Conservation (phyloP, 768 basidiomycete species). For the Pleurotus ostreatus region DNA sequence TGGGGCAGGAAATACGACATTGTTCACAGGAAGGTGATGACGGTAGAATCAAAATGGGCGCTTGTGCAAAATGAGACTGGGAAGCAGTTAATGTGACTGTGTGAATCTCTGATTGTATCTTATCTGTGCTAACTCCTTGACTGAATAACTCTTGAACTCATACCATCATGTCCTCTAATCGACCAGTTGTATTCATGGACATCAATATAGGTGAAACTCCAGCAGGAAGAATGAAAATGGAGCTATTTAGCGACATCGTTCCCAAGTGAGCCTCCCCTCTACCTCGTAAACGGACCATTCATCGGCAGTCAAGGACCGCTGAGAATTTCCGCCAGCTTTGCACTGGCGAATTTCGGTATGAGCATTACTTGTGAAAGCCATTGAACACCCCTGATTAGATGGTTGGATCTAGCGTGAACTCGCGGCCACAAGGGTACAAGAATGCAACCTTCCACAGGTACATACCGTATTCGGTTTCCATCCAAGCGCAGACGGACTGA, state of each 20-base stretch:
- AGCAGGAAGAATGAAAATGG: slow-evolving; percentile 94
- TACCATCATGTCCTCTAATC: slow-evolving; percentile 21
- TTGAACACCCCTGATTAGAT: not conserved
- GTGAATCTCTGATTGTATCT: not conserved
- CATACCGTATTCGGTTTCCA: slow-evolving; percentile 13
- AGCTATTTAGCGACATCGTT: slow-evolving; percentile 92
- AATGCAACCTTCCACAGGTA: slow-evolving; percentile 89
- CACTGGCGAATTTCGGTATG: slow-evolving; percentile 92
- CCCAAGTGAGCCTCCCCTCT: slow-evolving; percentile 65
- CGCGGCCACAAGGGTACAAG: slow-evolving; percentile 89
- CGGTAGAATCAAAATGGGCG: not conserved
- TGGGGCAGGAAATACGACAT: slow-evolving; percentile 93
- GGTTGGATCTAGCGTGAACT: slow-evolving; percentile 55
- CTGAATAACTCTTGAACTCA: too few species aligned
- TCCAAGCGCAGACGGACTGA: not conserved
- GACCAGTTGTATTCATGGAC: slow-evolving; percentile 97
- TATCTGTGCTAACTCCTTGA: not conserved
- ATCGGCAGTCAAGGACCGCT: slow-evolving; percentile 62
- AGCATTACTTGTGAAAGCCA: not conserved
- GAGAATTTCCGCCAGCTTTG: slow-evolving; percentile 98
- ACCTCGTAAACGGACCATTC: not conserved
- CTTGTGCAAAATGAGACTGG: not conserved
- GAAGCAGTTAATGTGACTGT: not conserved
- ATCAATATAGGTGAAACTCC: slow-evolving; percentile 95
- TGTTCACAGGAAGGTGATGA: not conserved